These are phyloP conservation scores for Pseudogymnoascus sp. DNA, from an alignment of 2,329 filamentous ascomycete species.

Conservation along the genomic window DNA sequence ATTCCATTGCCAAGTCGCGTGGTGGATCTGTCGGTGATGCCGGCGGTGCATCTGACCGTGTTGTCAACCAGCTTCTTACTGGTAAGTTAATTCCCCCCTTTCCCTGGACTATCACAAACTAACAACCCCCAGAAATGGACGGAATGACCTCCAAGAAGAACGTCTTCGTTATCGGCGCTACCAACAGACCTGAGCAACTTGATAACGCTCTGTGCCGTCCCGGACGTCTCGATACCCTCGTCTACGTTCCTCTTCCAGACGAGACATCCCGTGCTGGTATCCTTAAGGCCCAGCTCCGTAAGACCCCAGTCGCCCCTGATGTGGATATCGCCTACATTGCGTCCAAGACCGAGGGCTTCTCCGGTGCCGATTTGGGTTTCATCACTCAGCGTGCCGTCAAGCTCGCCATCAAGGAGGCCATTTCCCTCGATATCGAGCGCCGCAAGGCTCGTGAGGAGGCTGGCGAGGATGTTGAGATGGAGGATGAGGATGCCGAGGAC, in stretches of 20 bases:
- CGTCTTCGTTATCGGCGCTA: conserved; percentile 98
- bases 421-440: conserved; percentile 79
- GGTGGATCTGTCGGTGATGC: conserved; percentile 93
- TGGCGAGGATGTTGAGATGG: conserved; percentile 73
- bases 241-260: conserved; percentile 95
- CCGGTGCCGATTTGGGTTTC: conserved; percentile 98
- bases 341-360: conserved; percentile 96
- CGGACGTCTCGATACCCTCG: conserved; percentile 94
- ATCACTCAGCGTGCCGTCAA: conserved; percentile 98
- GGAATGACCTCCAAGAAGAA: conserved; percentile 99
- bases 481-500: conserved; percentile 75
- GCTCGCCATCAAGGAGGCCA: conserved; percentile 97
- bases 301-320: conserved; percentile 84
- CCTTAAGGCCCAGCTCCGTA: conserved; percentile 91
- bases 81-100: conserved; percentile 47
- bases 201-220: conserved; percentile 97
- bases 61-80: conserved; percentile 98
- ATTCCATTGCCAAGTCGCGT: conserved; percentile 98
- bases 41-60: conserved; percentile 96
- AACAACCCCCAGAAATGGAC: conserved; percentile 71
- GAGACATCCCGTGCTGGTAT: conserved; percentile 83
- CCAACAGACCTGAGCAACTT: conserved; percentile 96
- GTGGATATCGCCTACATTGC: conserved; percentile 89
- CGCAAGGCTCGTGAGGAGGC: conserved; percentile 80
- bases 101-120: conserved; percentile 28